Evolutionary conservation across 1,284 basidiomycete genomes (phyloP).

Genomic region (Tremellales sp.): DNA sequence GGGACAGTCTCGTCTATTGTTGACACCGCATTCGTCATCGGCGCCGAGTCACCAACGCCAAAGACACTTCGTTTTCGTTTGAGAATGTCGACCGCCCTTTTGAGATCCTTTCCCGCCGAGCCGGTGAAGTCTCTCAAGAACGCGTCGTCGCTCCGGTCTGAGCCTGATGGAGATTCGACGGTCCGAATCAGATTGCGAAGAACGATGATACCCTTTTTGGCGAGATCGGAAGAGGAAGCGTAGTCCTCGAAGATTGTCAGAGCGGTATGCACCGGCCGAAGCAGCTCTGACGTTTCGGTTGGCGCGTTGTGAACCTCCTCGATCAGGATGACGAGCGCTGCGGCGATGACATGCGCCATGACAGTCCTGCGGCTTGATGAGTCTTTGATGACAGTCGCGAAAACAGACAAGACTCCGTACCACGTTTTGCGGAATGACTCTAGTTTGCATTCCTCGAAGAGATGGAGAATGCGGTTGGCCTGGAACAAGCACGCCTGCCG

Average conservation of each 20-base stretch:
- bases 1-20: too few species aligned
- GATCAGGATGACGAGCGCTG: slow-evolving; percentile 6
- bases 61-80: too few species aligned
- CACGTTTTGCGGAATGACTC: slow-evolving; percentile 11
- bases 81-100: neutral
- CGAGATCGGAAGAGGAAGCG: too few species aligned
- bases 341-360: slow-evolving; percentile 7
- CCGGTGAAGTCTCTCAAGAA: neutral
- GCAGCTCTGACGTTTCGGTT: neutral
- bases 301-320: slow-evolving; percentile 1
- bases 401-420: neutral
- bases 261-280: slow-evolving; percentile 1
- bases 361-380: too few species aligned
- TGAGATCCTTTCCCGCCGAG: neutral
- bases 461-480: slow-evolving; percentile 4
- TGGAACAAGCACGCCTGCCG: slow-evolving; percentile 6
- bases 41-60: too few species aligned
- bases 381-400: too few species aligned
- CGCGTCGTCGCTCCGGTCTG: too few species aligned
- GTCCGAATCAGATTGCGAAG: neutral
- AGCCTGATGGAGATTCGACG: too few species aligned
- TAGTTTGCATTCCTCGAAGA: slow-evolving; percentile 2
- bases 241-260: neutral
- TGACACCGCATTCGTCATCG: too few species aligned
- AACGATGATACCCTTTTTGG: neutral